A percentile compares a stretch with the other conserved stretches of the same genome.
Evolutionary conservation across 2,329 filamentous ascomycete species (phyloP).

Genomic region (Mycosphaerella sp.): DNA sequence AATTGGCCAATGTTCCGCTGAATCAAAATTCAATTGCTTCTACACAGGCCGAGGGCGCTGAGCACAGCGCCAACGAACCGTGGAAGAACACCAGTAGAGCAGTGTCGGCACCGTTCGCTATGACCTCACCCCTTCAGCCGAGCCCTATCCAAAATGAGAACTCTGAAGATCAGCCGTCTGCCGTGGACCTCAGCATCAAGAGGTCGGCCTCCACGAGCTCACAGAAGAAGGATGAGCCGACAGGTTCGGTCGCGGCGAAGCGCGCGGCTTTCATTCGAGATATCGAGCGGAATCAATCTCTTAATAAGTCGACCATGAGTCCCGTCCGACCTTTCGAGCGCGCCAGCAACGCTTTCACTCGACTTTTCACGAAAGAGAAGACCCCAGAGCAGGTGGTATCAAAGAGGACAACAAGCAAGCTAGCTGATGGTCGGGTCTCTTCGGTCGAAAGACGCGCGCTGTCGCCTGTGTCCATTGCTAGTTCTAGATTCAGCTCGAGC

Average conservation of each 20-base stretch:
- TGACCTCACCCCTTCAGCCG: neutral
- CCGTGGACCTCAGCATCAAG: neutral
- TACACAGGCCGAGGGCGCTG: neutral
- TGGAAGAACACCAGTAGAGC: conserved; percentile 1
- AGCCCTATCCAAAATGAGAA: neutral
- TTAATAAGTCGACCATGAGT: conserved; percentile 31
- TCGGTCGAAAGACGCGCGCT: conserved; percentile 8
- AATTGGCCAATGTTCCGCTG: neutral
- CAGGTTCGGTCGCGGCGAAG: conserved; percentile 23
- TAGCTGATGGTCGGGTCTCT: neutral
- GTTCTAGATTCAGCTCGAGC: conserved; percentile 2
- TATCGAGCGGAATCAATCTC: conserved; percentile 26
- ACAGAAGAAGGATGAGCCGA: conserved; percentile 4
- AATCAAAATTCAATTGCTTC: neutral
- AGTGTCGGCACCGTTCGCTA: neutral
- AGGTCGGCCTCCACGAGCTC: conserved; percentile 9
- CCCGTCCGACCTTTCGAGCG: conserved; percentile 37
- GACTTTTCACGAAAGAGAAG: conserved; percentile 32
- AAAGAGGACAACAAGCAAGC: conserved; percentile 11
- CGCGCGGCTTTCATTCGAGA: conserved; percentile 29
- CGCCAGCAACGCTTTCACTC: conserved; percentile 36
- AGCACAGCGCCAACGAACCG: neutral
- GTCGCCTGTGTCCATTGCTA: conserved; percentile 12
- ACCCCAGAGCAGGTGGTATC: conserved; percentile 21
- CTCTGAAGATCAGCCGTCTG: neutral